Base-by-base conservation (phyloP, 1,284 basidiomycete genomes). In the Puccinia coronata region DNA sequence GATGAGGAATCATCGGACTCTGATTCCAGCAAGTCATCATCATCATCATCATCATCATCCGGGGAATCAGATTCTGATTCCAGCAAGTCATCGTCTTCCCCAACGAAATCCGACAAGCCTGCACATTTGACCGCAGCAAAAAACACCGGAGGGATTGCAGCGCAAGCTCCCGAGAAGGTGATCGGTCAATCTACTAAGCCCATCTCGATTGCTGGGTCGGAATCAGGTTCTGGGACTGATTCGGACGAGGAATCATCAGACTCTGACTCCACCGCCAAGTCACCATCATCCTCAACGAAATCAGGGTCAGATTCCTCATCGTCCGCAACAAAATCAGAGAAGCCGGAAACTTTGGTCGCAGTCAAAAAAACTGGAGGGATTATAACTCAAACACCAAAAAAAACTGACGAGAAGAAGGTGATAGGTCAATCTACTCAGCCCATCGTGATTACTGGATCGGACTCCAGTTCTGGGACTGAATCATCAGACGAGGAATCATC, bases 1-100 rank as follows among this genome's bases (percentile, higher is more conserved):
- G 16, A 14, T 36, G 39, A 43, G 36, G 31, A 41, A 41, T 47
- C 63, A 12, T 59, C 31, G 18, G 57, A 59, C 2, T 65, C 61
- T 11, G 61, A 65, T 25, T 65, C 59, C 12, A 34, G 28, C 59
- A 36, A 61, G 34, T 61, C 61, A 31, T 67, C 63, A 20, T 67
- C 57, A 31, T n/a, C n/a, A n/a, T n/a, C n/a, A n/a, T n/a, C n/a
- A n/a, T n/a, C n/a, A n/a, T n/a, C n/a, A n/a, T n/a, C n/a, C n/a
- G n/a, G n/a, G n/a, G n/a, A n/a, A n/a, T 78, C 77, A 34, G 20
- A 53, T 41, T 31, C 18, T 28, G 23, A 25, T 31, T 9, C 57
- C 18, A 28, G 34, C n/a, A n/a, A n/a, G n/a, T n/a, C n/a, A n/a
- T n/a, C n/a, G n/a, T 28, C 57, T 34, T 59, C 28, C 16, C 4